Evolutionary conservation across 768 basidiomycete genomes (phyloP).

Genomic region (Serendipita sp.): DNA sequence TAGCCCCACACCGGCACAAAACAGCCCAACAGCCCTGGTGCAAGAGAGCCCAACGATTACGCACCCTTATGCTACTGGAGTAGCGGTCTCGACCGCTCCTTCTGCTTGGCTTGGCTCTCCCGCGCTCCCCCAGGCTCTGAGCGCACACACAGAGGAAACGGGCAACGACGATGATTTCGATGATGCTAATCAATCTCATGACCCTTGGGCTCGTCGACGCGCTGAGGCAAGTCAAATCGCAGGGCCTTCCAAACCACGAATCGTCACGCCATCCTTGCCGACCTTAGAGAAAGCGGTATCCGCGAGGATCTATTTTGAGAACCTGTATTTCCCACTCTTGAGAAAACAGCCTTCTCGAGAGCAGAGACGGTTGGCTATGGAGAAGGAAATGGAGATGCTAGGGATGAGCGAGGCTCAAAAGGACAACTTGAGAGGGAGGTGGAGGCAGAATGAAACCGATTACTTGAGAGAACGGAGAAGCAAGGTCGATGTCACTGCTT

Average conservation of each 20-base stretch:
- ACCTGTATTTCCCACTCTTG: conserved; percentile 70
- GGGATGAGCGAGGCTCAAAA: conserved; percentile 54
- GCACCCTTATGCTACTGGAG: neutral
- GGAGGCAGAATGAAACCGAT: conserved; percentile 78
- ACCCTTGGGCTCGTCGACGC: conserved; percentile 14
- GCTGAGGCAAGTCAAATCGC: conserved; percentile 7
- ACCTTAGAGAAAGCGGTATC: conserved; percentile 91
- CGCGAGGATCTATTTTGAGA: conserved; percentile 87
- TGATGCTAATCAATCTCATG: conserved; percentile 8
- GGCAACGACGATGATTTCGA: conserved; percentile 14
- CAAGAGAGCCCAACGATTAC: neutral
- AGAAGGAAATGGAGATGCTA: conserved; percentile 69
- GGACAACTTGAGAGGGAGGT: conserved; percentile 50
- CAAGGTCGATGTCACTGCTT: conserved; percentile 71
- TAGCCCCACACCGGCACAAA: neutral
- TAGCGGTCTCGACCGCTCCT: neutral
- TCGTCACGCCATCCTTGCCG: conserved; percentile 70
- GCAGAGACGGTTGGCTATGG: conserved; percentile 70
- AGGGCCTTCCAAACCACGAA: conserved; percentile 25
- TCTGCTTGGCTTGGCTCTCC: neutral
- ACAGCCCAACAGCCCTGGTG: no score
- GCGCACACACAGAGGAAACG: neutral
- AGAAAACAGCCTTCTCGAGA: conserved; percentile 76
- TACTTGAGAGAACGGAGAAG: conserved; percentile 71
- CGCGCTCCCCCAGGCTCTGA: neutral